phyloP scores from a whole-genome alignment of 176 grass and related monocot genomes.

The Carex scoparia region DNA sequence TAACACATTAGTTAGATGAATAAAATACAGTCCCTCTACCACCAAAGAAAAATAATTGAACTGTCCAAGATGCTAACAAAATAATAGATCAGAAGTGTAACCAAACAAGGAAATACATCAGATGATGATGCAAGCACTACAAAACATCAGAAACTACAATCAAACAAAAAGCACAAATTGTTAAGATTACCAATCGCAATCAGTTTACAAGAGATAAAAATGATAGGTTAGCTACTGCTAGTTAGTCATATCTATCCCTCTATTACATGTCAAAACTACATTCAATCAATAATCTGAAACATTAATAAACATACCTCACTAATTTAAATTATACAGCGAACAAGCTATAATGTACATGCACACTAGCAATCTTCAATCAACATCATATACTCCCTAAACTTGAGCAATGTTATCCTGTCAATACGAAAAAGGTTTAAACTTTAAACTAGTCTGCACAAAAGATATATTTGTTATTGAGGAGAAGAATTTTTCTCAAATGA shows the following conservation, averaged over 20 bases:
- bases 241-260: conserved; percentile 17
- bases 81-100: background rate
- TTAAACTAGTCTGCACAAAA: background rate
- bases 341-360: conserved; percentile 29
- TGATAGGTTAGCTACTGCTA: conserved; percentile 7
- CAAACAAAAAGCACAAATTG: background rate
- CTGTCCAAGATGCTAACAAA: background rate
- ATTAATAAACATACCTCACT: conserved; percentile 24
- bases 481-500: conserved; percentile 21
- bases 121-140: conserved; percentile 8
- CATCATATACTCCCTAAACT: background rate
- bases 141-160: conserved; percentile 10
- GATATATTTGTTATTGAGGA: conserved; percentile 20
- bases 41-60: background rate
- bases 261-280: conserved; percentile 13
- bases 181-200: background rate
- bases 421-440: background rate
- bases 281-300: conserved; percentile 9
- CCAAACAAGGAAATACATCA: background rate
- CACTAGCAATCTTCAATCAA: conserved; percentile 17
- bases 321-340: conserved; percentile 30
- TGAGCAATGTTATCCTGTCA: background rate
- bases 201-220: conserved; percentile 1
- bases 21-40: too few species aligned
- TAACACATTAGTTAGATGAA: background rate